Conservation (phyloP, 495 filamentous ascomycete species). For the Xylaria longipes region DNA sequence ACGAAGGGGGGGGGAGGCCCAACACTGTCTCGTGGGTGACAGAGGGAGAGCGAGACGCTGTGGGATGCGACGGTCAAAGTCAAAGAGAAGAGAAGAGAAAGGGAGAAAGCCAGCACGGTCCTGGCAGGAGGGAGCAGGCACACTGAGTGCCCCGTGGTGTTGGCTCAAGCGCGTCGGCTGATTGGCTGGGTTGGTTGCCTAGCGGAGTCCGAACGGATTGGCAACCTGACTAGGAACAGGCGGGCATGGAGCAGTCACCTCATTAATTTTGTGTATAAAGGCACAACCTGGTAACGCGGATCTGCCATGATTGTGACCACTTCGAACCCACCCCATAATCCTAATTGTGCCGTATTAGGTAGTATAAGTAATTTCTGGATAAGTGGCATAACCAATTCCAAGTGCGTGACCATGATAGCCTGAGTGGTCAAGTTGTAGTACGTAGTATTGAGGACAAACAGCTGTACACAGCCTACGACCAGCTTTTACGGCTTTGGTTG, state of each 20-base stretch:
- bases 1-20: constrained; percentile 33
- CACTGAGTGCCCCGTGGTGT: constrained; percentile 23
- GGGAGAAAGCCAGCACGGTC: constrained; percentile 27
- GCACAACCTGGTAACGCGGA: neutral
- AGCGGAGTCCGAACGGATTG: constrained; percentile 26
- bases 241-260: constrained; percentile 16
- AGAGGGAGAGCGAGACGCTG: constrained; percentile 36
- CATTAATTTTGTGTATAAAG: constrained; percentile 8
- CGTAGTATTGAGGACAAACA: neutral
- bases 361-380: too few relatives aligned
- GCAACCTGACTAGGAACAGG: constrained; percentile 13
- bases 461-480: neutral
- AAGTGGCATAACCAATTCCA: neutral
- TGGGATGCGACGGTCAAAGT: constrained; percentile 42
- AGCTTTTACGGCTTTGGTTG: neutral
- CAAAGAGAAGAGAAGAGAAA: constrained; percentile 35
- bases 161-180: neutral
- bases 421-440: neutral
- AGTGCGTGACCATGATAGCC: neutral
- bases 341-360: neutral
- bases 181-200: constrained; percentile 1
- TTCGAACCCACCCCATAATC: neutral
- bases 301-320: constrained; percentile 11
- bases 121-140: constrained; percentile 30
- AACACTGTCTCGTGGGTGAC: constrained; percentile 35